phyloP scores from a whole-genome alignment of 192 early-diverging fungal genomes.

The Chytriomyces confervae region DNA sequence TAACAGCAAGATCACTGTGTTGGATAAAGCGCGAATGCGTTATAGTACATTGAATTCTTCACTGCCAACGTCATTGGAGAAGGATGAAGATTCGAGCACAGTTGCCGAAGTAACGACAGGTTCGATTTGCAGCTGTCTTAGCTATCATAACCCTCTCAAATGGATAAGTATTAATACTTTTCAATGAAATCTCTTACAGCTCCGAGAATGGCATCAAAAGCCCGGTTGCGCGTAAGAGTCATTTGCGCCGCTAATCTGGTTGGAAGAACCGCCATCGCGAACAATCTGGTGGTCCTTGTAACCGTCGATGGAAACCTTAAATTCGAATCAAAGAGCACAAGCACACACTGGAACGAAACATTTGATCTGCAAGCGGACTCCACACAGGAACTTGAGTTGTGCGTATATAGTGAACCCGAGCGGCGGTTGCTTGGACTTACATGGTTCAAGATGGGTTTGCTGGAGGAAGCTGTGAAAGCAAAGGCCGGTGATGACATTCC shows the following conservation, averaged over 20 bases:
- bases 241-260: not conserved
- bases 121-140: too few species aligned
- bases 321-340: not conserved
- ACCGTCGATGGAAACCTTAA: not conserved
- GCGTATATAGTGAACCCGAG: not conserved
- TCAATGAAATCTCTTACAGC: too few species aligned
- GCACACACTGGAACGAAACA: not conserved
- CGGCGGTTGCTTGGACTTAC: not conserved
- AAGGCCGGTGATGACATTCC: not conserved
- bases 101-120: too few species aligned
- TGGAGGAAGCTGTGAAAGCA: not conserved
- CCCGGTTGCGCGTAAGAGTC: not conserved
- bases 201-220: not conserved
- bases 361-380: not conserved
- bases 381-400: not conserved
- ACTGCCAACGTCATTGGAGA: too few species aligned
- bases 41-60: conserved; percentile 62
- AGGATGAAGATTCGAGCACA: too few species aligned
- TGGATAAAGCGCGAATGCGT: conserved; percentile 68
- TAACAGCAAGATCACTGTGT: conserved; percentile 42
- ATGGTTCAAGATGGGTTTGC: not conserved
- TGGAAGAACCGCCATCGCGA: not conserved
- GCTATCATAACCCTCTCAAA: too few species aligned
- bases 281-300: not conserved
- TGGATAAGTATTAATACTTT: too few species aligned